Evolutionary conservation across 768 basidiomycete genomes (phyloP).

Genomic region (Xanthoconium purpureum): DNA sequence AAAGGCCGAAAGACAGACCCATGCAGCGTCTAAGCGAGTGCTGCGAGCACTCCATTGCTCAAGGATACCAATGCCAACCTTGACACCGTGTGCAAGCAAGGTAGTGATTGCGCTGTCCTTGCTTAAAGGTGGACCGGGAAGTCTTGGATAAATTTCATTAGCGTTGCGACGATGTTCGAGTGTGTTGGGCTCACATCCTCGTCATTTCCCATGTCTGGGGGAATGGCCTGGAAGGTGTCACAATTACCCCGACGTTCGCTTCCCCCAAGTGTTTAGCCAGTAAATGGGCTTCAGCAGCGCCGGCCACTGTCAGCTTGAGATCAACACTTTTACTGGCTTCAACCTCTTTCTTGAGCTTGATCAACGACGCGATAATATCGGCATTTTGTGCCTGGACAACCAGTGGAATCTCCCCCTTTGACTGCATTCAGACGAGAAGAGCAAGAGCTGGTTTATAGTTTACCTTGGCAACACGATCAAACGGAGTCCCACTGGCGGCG

Average conservation of each 20-base stretch:
- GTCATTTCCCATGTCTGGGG: slow-evolving; percentile 68
- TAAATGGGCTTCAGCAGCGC: slow-evolving; percentile 67
- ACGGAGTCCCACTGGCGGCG: slow-evolving; percentile 18
- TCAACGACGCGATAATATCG: slow-evolving; percentile 76
- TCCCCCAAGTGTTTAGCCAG: slow-evolving; percentile 69
- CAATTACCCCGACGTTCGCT: slow-evolving; percentile 67
- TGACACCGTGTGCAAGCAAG: slow-evolving; percentile 67
- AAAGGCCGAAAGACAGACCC: slow-evolving; percentile 50
- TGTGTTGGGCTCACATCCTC: slow-evolving; percentile 24
- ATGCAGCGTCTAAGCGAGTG: slow-evolving; percentile 75
- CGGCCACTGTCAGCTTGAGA: slow-evolving; percentile 60
- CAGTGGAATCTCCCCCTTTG: slow-evolving; percentile 66
- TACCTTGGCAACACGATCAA: slow-evolving; percentile 48
- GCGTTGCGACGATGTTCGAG: background rate
- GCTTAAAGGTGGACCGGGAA: slow-evolving; percentile 32
- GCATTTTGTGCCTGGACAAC: slow-evolving; percentile 74
- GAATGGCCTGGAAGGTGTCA: slow-evolving; percentile 66
- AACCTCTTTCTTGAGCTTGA: slow-evolving; percentile 65
- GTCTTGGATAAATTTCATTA: slow-evolving; percentile 18
- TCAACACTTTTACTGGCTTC: slow-evolving; percentile 42
- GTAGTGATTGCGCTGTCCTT: slow-evolving; percentile 53
- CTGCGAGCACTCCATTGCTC: slow-evolving; percentile 74
- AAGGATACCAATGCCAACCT: slow-evolving; percentile 63
- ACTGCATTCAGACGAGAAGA: background rate
- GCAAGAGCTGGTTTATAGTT: background rate